These are phyloP conservation scores for Prunus yedoensis DNA, from an alignment of 331 rosid species.

Conservation along the genomic window DNA sequence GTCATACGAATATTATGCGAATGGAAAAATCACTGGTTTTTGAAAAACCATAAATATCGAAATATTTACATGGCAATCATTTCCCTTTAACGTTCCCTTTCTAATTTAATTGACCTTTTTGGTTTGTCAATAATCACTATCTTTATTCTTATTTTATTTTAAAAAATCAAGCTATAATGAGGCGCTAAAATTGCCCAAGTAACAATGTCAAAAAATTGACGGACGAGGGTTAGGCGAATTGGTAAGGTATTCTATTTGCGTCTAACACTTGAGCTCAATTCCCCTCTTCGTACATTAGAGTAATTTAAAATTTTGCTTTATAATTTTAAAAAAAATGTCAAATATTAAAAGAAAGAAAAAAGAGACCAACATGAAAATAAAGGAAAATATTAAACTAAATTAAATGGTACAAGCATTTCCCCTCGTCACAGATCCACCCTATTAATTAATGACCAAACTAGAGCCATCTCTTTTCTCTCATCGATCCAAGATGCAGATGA, in stretches of 20 bases:
- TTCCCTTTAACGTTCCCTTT: background rate
- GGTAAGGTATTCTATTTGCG: too few species aligned
- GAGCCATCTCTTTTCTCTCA: background rate
- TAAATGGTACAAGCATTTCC: background rate
- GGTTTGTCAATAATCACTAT: background rate
- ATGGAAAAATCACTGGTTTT: too few species aligned
- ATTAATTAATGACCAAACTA: background rate
- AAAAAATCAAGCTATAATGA: background rate
- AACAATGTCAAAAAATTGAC: too few species aligned
- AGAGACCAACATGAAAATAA: background rate
- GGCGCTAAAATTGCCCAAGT: background rate
- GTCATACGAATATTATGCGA: too few species aligned
- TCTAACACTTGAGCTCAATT: too few species aligned
- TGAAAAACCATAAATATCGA: too few species aligned
- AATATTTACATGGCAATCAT: too few species aligned
- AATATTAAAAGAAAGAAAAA: too few species aligned
- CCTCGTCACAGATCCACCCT: background rate
- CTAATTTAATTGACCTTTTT: too few species aligned
- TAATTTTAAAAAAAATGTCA: too few species aligned
- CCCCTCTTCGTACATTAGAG: rapidly evolving
- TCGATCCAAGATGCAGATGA: background rate
- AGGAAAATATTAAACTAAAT: background rate
- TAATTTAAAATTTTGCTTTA: too few species aligned
- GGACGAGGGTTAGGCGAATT: too few species aligned
- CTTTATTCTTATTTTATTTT: background rate